Base-by-base conservation (phyloP, 2,329 filamentous ascomycete species). In the Aureobasidium sp. region DNA sequence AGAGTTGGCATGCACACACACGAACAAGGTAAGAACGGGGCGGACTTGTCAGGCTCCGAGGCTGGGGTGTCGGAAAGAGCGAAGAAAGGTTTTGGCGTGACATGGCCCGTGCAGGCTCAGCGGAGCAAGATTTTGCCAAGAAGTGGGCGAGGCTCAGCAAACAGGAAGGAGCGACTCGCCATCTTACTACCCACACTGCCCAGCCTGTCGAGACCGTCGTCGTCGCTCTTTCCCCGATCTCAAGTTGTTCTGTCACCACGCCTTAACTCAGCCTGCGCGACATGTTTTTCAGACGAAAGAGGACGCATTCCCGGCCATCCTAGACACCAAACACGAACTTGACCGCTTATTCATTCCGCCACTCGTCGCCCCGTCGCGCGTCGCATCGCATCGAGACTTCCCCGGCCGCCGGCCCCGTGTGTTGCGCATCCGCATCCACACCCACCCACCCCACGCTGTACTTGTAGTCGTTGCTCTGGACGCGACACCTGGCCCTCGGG, bases 391-490 rank as follows among this genome's bases (percentile, higher is more conserved):
- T 30, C 44, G 13, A 15, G 34, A 39, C 36, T 25, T 25, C 29
- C 32, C 42, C 32, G 30, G 44, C 10, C 27, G 36, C 48, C 10
- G 48, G 29, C 39, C 54, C 30, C 54, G 42, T 58, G 30, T 50
- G 30, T 50, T n/a, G 30, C 54, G 54, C 25, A 15, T 45, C 39
- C 36, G 13, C 39, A 41, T 42, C 39, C 48, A 32, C 41, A 13
- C 21, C 25, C 49, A 32, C 16, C 45, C 34, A 29, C 57, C 32
- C 36, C 42, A 41, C 45, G 37, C 42, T 58, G 54, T 42, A 49
- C 66, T 68, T 58, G 54, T 42, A 49, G 67, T 68, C 66, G 16
- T 68, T 70, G 63, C 65, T 64, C 21, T 60, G 52, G 60, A 57
- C 39, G 52, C 53, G 29, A 49, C 47, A 47, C 54, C 9, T 29